Percentiles rank a stretch among this genome's conserved stretches.
These are phyloP conservation scores for Athelia sp. DNA, from an alignment of 1,284 basidiomycete species.

Conservation along the genomic window DNA sequence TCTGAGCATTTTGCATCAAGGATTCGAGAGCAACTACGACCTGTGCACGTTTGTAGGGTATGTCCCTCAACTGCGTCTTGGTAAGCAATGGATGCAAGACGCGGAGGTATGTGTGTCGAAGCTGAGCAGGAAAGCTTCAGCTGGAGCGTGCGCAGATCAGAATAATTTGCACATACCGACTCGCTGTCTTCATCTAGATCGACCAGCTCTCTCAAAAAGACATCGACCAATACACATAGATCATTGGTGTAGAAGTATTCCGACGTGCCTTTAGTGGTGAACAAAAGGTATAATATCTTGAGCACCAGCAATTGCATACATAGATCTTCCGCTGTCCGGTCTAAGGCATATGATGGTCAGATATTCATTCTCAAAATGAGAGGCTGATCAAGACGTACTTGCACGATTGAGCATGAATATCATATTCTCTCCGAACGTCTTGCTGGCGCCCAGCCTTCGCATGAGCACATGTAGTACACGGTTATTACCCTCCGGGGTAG, in stretches of 20 bases:
- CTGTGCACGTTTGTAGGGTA: constrained; percentile 90
- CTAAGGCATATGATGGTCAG: constrained; percentile 22
- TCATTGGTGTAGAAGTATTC: constrained; percentile 99
- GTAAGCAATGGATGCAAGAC: constrained; percentile 94
- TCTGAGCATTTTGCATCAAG: constrained; percentile 67
- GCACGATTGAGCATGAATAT: constrained; percentile 99
- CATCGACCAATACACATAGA: constrained; percentile 91
- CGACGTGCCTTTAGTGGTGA: constrained; percentile 88
- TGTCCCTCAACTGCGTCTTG: constrained; percentile 84
- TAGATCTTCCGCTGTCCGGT: constrained; percentile 81
- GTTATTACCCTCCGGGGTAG: constrained; percentile 48
- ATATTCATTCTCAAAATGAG: background rate
- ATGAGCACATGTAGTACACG: constrained; percentile 82
- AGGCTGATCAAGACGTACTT: constrained; percentile 44
- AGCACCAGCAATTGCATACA: constrained; percentile 95
- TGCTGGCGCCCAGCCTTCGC: constrained; percentile 76
- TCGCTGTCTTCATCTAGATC: constrained; percentile 93
- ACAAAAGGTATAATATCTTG: constrained; percentile 93
- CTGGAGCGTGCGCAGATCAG: background rate
- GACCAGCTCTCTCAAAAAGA: constrained; percentile 88
- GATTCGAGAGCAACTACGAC: constrained; percentile 83
- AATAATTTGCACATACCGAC: constrained; percentile 55
- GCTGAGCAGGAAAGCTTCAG: constrained; percentile 35
- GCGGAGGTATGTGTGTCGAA: constrained; percentile 95
- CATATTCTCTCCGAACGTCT: constrained; percentile 97